phyloP scores from a whole-genome alignment of 305 asterid species.

The Coffea humblotiana region DNA sequence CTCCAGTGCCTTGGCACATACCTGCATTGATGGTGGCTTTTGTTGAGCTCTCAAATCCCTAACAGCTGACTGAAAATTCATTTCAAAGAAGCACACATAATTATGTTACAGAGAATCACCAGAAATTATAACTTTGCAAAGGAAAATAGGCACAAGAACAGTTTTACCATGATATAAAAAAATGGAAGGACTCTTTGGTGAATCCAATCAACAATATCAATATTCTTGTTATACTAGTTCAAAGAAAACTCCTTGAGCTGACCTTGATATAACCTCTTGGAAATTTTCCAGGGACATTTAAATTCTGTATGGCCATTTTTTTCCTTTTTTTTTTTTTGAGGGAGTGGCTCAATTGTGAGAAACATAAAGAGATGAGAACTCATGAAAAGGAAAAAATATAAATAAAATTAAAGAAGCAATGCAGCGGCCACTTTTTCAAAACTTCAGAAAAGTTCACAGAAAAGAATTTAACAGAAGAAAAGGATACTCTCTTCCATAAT shows the following conservation, averaged over 20 bases:
- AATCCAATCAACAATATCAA: neutral
- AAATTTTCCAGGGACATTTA: neutral
- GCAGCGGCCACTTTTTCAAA: neutral
- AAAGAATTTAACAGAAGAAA: neutral
- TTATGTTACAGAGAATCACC: slow-evolving; percentile 1
- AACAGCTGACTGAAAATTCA: slow-evolving; percentile 62
- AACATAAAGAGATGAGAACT: neutral
- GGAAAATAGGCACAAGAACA: neutral
- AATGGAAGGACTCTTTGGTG: neutral
- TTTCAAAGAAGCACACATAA: slow-evolving; percentile 18
- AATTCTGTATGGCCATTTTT: neutral
- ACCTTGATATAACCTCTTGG: too few species aligned
- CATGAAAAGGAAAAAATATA: too few species aligned
- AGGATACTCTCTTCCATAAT: neutral
- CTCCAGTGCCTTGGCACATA: slow-evolving; percentile 19
- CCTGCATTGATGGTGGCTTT: slow-evolving; percentile 96
- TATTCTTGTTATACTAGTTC: neutral
- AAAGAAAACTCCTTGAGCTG: too few species aligned
- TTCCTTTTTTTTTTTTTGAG: neutral
- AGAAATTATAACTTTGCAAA: neutral
- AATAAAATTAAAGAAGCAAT: neutral
- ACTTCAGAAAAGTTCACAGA: neutral
- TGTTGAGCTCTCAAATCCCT: slow-evolving; percentile 88
- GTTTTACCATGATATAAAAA: neutral
- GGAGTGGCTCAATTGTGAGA: neutral